Base-by-base conservation (phyloP, 257 asterid species). In the Rehmannia glutinosa region DNA sequence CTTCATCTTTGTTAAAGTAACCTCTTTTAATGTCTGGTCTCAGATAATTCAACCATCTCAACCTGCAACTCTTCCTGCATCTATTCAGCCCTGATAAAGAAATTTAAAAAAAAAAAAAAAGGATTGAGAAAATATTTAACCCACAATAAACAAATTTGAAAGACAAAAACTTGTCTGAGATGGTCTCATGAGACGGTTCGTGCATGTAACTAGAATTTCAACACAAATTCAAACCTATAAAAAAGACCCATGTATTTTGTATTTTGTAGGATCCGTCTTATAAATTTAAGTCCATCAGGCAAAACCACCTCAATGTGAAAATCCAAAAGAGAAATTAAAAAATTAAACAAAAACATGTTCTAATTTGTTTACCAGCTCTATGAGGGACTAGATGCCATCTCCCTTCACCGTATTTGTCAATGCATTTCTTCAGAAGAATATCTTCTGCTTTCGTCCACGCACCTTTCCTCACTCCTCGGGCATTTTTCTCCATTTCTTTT, bases 301-400 rank as follows among this genome's bases (percentile, higher is more conserved):
- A n/a, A n/a, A n/a, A n/a, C n/a, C n/a, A n/a, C n/a, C n/a, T n/a
- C n/a, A n/a, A n/a, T n/a, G n/a, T n/a, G n/a, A n/a, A n/a, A n/a
- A n/a, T n/a, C n/a, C n/a, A n/a, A n/a, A n/a, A n/a, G n/a, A n/a
- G n/a, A n/a, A n/a, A n/a, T n/a, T n/a, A n/a, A n/a, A n/a, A n/a
- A n/a, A n/a, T n/a, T n/a, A n/a, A n/a, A n/a, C n/a, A n/a, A n/a
- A n/a, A n/a, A n/a, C n/a, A n/a, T n/a, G n/a, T n/a, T n/a, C n/a
- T n/a, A n/a, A n/a, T n/a, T n/a, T 52, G 13, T 0, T 30, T 70
- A 80, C 89, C 89, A 39, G 89, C 80, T 38, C 80, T 71, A 27
- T 32, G 58, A 23, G 90, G 90, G 53, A 81, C 85, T 60, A 59
- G 79, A 62, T 84, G 82, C 90, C 90, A 84, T 27, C 75, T 82